Conservation (phyloP, 805 yeast genomes). For the Spathaspora gorwiae region DNA sequence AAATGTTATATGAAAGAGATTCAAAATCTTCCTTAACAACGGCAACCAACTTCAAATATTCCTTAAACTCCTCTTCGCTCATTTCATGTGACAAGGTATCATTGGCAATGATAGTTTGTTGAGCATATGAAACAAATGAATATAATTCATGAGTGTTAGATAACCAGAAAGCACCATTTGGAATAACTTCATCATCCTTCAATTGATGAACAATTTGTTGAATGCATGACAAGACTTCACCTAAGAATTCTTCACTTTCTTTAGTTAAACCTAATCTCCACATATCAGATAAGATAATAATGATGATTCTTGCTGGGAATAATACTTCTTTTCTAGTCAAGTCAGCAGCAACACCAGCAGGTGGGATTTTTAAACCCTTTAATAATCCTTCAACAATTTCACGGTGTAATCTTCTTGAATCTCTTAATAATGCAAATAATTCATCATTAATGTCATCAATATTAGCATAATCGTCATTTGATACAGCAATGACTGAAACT, state of each 20-base stretch:
- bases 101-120: conserved; percentile 81
- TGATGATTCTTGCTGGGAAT: conserved; percentile 93
- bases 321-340: conserved; percentile 84
- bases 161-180: conserved; percentile 96
- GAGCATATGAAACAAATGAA: conserved; percentile 92
- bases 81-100: conserved; percentile 75
- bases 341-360: conserved; percentile 78
- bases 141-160: conserved; percentile 93
- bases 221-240: conserved; percentile 81
- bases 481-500: conserved; percentile 57
- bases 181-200: conserved; percentile 81
- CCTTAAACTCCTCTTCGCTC: conserved; percentile 86
- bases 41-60: conserved; percentile 81
- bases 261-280: conserved; percentile 94
- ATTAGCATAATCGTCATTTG: conserved; percentile 48
- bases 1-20: conserved; percentile 86
- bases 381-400: conserved; percentile 86
- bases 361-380: conserved; percentile 80
- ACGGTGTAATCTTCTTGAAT: conserved; percentile 65
- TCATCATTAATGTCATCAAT: conserved; percentile 73
- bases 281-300: conserved; percentile 91
- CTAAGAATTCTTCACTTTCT: conserved; percentile 86
- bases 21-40: conserved; percentile 93
- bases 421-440: conserved; percentile 63
- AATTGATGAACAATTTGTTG: conserved; percentile 77